These are phyloP conservation scores for Tuber calosporum DNA, from an alignment of 495 filamentous ascomycete genomes.

Conservation along the genomic window DNA sequence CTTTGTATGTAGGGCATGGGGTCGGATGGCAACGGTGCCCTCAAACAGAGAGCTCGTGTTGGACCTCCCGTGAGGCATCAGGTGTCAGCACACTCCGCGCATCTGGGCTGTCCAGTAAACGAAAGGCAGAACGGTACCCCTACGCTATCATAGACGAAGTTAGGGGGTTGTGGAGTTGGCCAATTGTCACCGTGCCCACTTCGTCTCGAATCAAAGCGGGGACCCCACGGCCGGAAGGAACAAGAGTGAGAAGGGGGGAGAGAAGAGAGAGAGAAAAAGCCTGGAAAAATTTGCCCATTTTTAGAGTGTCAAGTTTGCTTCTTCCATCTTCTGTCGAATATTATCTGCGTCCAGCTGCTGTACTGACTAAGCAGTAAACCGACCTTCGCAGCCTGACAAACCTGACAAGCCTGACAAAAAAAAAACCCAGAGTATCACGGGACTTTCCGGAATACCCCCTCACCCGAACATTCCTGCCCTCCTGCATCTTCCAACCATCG, in stretches of 20 bases:
- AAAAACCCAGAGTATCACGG: slow-evolving; percentile 32
- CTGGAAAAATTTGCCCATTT: background rate
- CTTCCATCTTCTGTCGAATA: background rate
- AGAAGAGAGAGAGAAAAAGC: background rate
- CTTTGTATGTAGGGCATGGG: background rate
- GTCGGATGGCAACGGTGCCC: too few species aligned
- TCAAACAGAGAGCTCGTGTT: background rate
- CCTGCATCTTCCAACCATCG: slow-evolving; percentile 38
- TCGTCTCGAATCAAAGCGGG: background rate
- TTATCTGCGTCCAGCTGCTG: background rate
- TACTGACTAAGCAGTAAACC: background rate
- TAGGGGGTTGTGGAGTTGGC: background rate
- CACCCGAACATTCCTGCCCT: slow-evolving; percentile 35
- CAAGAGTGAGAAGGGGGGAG: background rate
- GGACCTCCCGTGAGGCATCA: background rate
- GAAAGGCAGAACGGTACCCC: background rate
- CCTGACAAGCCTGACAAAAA: too few species aligned
- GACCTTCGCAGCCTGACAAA: slow-evolving; percentile 29
- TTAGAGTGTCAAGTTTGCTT: background rate
- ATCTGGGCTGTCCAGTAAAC: background rate
- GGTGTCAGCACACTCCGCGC: background rate
- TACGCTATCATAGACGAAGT: background rate
- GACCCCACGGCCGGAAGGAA: too few species aligned
- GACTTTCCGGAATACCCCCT: slow-evolving; percentile 38
- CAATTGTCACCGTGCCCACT: background rate